phyloP scores from a whole-genome alignment of 352 stramenopile species.

The Phytophthora crassamura region DNA sequence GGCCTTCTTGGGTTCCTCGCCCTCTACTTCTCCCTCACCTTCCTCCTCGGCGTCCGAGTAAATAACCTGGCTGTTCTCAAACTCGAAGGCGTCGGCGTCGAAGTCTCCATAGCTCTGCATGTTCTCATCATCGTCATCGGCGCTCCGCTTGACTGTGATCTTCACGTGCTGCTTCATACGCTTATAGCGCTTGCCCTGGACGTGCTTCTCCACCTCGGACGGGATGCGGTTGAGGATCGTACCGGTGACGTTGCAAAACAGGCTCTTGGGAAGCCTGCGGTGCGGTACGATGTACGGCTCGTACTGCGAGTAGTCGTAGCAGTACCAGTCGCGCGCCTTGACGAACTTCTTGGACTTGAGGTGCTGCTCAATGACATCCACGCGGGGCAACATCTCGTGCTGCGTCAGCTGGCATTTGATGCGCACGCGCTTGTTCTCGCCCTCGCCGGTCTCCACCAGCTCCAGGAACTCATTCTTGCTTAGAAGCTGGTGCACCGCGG shows the following conservation, averaged over 20 bases:
- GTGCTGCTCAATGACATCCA: constrained; percentile 68
- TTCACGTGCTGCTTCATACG: constrained; percentile 81
- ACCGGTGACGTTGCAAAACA: constrained; percentile 91
- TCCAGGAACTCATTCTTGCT: constrained; percentile 61
- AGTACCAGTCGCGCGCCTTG: constrained; percentile 90
- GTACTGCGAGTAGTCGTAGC: constrained; percentile 91
- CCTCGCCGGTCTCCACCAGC: constrained; percentile 52
- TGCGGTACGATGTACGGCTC: constrained; percentile 91
- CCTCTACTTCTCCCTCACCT: constrained; percentile 34
- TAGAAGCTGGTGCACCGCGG: constrained; percentile 52
- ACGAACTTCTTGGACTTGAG: constrained; percentile 82
- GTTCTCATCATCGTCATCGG: constrained; percentile 40
- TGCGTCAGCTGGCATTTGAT: constrained; percentile 77
- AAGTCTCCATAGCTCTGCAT: constrained; percentile 52
- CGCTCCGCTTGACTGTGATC: constrained; percentile 42
- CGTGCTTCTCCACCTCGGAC: constrained; percentile 87
- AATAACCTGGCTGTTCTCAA: constrained; percentile 78
- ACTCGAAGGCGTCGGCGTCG: constrained; percentile 84
- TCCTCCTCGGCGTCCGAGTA: constrained; percentile 74
- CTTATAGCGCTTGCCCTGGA: constrained; percentile 89
- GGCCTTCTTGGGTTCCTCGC: constrained; percentile 26
- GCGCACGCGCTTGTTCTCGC: constrained; percentile 55
- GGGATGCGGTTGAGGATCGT: constrained; percentile 91
- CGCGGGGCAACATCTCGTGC: constrained; percentile 80
- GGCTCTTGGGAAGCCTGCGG: constrained; percentile 77